These are phyloP conservation scores for Cladophialophora carrionii DNA, from an alignment of 2,329 filamentous ascomycete genomes.

Conservation along the genomic window DNA sequence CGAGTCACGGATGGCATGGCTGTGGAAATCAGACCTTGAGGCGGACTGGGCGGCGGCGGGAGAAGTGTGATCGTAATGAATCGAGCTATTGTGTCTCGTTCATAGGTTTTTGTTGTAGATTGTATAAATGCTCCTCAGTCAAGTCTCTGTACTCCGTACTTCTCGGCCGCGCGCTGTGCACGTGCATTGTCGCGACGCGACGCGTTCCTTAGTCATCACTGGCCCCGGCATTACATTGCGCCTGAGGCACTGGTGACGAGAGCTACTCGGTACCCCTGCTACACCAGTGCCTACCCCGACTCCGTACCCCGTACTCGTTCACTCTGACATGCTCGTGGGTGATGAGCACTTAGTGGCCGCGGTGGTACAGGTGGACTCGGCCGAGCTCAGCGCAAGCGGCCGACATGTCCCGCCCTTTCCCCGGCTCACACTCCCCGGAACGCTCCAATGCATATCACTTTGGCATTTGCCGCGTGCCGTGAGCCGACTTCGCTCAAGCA, in stretches of 20 bases:
- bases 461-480: not conserved
- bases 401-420: not conserved
- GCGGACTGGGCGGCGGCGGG: constrained; percentile 15
- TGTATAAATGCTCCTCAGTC: no score
- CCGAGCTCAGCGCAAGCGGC: not conserved
- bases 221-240: not conserved
- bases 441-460: not conserved
- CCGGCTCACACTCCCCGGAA: not conserved
- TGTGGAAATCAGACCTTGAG: constrained; percentile 16
- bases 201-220: not conserved
- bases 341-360: no score
- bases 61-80: not conserved
- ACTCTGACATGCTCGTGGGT: no score
- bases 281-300: no score
- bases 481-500: not conserved
- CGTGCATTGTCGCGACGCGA: not conserved
- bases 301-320: not conserved
- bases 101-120: no score
- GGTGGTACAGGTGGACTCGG: not conserved
- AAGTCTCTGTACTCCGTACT: no score
- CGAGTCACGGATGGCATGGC: constrained; percentile 16
- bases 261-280: no score
- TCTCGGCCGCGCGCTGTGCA: no score
- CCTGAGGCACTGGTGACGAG: no score
- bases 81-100: no score